Base-by-base conservation (phyloP, 2,329 filamentous ascomycete species). In the Phaeoacremonium minimum region DNA sequence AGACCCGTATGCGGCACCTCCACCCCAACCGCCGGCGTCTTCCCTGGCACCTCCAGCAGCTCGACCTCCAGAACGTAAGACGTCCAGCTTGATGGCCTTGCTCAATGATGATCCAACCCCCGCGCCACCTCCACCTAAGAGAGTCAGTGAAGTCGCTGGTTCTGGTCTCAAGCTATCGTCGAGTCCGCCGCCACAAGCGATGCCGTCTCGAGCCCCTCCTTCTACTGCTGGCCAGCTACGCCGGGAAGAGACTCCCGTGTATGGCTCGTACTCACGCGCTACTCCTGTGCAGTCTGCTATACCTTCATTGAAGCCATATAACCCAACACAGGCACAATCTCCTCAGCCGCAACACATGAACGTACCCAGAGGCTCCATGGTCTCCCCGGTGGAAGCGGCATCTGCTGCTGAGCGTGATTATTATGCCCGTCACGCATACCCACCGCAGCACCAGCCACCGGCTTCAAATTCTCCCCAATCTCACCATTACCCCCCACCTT, bases 21-120 rank as follows among this genome's bases (percentile, higher is more conserved):
- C 14, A 15, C 22, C 33, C 9, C 31, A 33, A 17, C n/a, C 14
- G 31, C 12, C 31, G 13, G 12, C 33, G 7, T 15, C 28, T n/a
- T 15, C 43, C 12, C 35, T 57, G 22, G 50, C 52, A 28, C 48
- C 53, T n/a, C 52, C 56, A 18, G 38, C 48, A 31, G 52, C 54
- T 28, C 43, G 49, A 17, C 65, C 64, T 26, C 56, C 66, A 4
- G 72, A 75, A 45, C 67, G 72, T n/a, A 82, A 81, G 60, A 79
- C 71, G 7, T 80, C 77, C 12, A 82, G 64, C 44, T 69, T 83
- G 42, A 79, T 81, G 70, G 75, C 76, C 1, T 55, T 83, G 42
- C 63, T 83, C 4, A 80, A 80, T 46, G 75, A 81, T 43, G 78
- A 81, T 36, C 67, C 71, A 7, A n/a, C 36, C 15, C 33, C 42